A percentile compares a stretch with the other conserved stretches of the same genome.
Evolutionary conservation across 2,329 filamentous ascomycete species (phyloP).

Genomic region (Fusarium metavorans): DNA sequence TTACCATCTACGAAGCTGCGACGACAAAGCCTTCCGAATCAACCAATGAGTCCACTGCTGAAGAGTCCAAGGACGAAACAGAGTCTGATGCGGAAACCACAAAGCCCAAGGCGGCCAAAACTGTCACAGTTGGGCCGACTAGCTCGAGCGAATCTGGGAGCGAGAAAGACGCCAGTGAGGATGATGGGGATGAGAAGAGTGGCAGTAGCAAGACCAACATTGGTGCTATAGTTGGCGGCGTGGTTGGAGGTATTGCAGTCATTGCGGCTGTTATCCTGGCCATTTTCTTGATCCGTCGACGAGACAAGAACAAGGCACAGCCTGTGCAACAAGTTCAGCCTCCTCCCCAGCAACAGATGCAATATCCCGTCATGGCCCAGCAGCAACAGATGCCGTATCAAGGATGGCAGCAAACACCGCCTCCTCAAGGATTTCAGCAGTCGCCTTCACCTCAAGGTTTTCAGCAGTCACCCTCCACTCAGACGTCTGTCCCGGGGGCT

Average conservation of each 20-base stretch:
- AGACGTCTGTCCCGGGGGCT: not conserved
- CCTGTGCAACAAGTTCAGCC: conserved; percentile 1
- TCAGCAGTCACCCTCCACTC: too few relatives aligned
- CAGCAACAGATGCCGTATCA: conserved; percentile 26
- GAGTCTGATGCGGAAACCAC: not conserved
- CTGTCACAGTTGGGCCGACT: not conserved
- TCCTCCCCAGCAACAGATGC: conserved; percentile 16
- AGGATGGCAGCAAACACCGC: conserved; percentile 13
- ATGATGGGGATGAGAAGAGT: not conserved
- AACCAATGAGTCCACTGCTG: not conserved
- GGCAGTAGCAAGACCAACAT: not conserved
- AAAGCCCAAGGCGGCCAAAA: not conserved
- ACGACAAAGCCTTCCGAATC: conserved; percentile 8
- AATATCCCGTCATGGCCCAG: conserved; percentile 7
- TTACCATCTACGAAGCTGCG: conserved; percentile 11
- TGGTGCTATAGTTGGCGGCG: conserved; percentile 32
- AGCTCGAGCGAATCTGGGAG: not conserved
- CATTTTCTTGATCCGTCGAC: conserved; percentile 28
- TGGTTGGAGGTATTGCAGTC: conserved; percentile 24
- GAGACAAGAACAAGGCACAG: conserved; percentile 18
- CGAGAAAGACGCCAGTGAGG: not conserved
- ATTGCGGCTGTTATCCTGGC: conserved; percentile 13
- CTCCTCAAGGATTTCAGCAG: conserved; percentile 4
- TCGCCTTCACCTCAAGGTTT: conserved; percentile 5
- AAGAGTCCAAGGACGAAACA: not conserved